phyloP scores from a whole-genome alignment of 75 land plant species.

The Pinus albicaulis region DNA sequence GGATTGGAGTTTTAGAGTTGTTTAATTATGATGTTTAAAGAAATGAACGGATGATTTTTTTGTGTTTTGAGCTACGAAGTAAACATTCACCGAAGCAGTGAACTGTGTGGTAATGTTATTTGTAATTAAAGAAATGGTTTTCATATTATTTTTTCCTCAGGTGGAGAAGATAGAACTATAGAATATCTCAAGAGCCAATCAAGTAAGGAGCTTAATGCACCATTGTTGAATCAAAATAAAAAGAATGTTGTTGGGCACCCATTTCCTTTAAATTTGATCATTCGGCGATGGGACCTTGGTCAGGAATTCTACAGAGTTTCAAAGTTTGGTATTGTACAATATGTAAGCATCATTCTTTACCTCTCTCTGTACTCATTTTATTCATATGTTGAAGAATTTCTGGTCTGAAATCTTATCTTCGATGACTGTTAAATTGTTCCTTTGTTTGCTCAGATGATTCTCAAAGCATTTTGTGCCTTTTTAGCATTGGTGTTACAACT shows the following conservation, averaged over 20 bases:
- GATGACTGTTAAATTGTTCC: slow-evolving; percentile 7
- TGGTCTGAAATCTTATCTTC: neutral
- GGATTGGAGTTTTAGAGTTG: neutral
- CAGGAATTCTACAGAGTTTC: slow-evolving; percentile 50
- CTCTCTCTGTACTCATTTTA: slow-evolving; percentile 2
- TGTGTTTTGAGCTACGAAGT: neutral
- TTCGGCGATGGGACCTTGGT: slow-evolving; percentile 56
- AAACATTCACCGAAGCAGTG: neutral
- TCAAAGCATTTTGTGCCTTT: slow-evolving; percentile 76
- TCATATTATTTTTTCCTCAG: slow-evolving; percentile 24
- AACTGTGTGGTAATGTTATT: neutral
- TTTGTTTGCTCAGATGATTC: slow-evolving; percentile 66
- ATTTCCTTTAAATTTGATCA: slow-evolving; percentile 43
- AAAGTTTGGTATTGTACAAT: slow-evolving; percentile 88
- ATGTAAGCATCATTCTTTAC: slow-evolving; percentile 49
- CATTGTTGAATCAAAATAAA: slow-evolving; percentile 38
- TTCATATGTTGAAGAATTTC: neutral
- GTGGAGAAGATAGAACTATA: slow-evolving; percentile 69
- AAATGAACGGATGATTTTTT: neutral
- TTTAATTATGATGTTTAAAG: neutral
- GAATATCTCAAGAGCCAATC: slow-evolving; percentile 58
- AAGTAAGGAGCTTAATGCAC: slow-evolving; percentile 27
- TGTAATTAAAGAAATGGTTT: neutral
- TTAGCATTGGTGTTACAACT: slow-evolving; percentile 74
- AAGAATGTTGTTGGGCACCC: slow-evolving; percentile 27